Base-by-base conservation (phyloP, 2,329 filamentous ascomycete genomes). In the Rachicladosporium sp. region DNA sequence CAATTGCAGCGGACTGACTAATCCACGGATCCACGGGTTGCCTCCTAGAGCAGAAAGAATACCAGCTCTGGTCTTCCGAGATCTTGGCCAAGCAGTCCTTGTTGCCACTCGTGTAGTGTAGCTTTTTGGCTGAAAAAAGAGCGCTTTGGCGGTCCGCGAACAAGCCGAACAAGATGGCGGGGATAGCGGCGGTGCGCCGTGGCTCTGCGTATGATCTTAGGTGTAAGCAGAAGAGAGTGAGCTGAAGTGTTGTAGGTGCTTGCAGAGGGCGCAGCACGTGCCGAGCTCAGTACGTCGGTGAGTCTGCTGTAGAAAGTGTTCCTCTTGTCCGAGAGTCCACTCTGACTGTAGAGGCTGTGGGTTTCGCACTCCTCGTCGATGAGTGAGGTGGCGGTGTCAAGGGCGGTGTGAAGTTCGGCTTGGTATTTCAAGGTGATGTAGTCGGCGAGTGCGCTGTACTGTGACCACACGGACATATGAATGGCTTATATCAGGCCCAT, bases 391-490 rank as follows among this genome's bases (percentile, higher is more conserved):
- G 15, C 12, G n/a, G 33, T 35, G 4, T 35, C 33, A n/a, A 35
- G 10, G 33, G 27, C 19, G 33, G 19, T 35, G 9, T 11, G 15
- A 10, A 35, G 11, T 11, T 35, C 33, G 8, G 33, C 21, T n/a
- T 13, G 13, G 12, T 35, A 35, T 10, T 35, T 21, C 7, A 35
- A 15, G 29, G 33, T 35, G 19, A 35, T 35, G 33, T 35, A 35
- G 10, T 35, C 33, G 33, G 13, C 19, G 29, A 35, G 33, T 11
- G 33, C 33, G 33, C 27, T 19, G 15, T 35, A 35, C 6, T 9
- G 33, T 35, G 33, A 23, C 33, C 33, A 35, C 19, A 35, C 29
- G 33, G 33, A 35, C 33, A 35, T 35, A 35, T 35, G 33, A 35
- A n/a, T 19, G 15, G 15, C 15, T 19, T 19, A 19, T 19, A 19